phyloP scores from a whole-genome alignment of 345 rosid species.

The Citrus australasica region DNA sequence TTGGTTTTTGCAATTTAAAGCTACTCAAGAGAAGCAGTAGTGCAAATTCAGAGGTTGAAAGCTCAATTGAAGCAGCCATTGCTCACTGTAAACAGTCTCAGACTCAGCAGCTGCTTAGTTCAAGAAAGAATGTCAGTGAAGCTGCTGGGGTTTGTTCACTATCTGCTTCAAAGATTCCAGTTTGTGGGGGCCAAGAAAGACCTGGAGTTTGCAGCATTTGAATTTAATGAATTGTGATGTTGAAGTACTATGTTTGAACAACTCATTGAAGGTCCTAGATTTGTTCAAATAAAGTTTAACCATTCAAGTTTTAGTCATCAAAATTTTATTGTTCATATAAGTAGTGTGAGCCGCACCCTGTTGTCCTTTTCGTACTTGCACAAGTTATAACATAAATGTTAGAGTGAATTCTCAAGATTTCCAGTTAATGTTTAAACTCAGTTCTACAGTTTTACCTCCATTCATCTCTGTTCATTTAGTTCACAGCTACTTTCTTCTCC shows the following conservation, averaged over 20 bases:
- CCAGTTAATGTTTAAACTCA: not conserved
- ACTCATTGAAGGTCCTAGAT: not conserved
- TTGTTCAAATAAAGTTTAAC: conserved; percentile 7
- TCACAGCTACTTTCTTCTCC: not conserved
- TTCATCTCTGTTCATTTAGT: not conserved
- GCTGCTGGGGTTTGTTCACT: conserved; percentile 34
- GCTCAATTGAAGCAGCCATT: conserved; percentile 82
- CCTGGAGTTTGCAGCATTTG: conserved; percentile 27
- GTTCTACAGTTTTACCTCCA: not conserved
- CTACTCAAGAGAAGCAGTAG: conserved; percentile 63
- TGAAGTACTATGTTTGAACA: not conserved
- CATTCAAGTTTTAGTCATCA: not conserved
- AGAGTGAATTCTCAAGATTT: not conserved
- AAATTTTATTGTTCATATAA: not conserved
- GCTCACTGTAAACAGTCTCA: conserved; percentile 85
- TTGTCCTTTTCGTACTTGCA: conserved; percentile 6
- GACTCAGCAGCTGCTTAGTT: conserved; percentile 40
- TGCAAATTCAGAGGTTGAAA: conserved; percentile 53
- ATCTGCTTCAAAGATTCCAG: conserved; percentile 38
- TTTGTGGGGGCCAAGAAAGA: conserved; percentile 35
- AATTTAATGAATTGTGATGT: not conserved
- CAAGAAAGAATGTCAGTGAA: conserved; percentile 37
- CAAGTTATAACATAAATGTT: not conserved
- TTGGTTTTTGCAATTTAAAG: conserved; percentile 45
- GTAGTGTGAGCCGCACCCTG: not conserved